These are phyloP conservation scores for Didymella sp. DNA, from an alignment of 2,329 filamentous ascomycete species.

Conservation along the genomic window DNA sequence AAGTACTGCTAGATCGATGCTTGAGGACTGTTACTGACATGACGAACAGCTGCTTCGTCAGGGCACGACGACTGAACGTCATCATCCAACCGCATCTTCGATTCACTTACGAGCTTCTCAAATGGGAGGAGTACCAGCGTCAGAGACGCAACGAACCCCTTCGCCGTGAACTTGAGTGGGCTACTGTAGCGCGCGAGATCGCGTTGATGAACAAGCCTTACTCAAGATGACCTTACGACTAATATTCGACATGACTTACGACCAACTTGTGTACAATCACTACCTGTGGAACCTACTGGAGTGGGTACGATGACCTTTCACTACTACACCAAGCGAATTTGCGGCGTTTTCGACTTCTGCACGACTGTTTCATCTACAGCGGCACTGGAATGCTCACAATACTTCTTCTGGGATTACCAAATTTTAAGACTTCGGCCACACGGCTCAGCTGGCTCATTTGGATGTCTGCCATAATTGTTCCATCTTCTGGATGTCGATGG, in stretches of 20 bases:
- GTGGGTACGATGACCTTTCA: conserved; percentile 11
- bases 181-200: conserved; percentile 85
- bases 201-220: conserved; percentile 97
- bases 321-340: conserved; percentile 12
- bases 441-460: conserved; percentile 26
- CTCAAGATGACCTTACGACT: conserved; percentile 62
- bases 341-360: conserved; percentile 11
- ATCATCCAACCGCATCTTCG: conserved; percentile 97
- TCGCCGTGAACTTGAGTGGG: conserved; percentile 88
- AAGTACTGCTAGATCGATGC: conserved; percentile 39
- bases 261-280: conserved; percentile 33
- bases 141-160: conserved; percentile 61
- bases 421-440: conserved; percentile 26
- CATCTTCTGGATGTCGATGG: conserved; percentile 13
- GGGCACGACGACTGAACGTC: conserved; percentile 89
- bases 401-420: conserved; percentile 13
- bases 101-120: conserved; percentile 90
- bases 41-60: conserved; percentile 76
- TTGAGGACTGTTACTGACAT: conserved; percentile 16
- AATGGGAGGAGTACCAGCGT: conserved; percentile 87
- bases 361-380: conserved; percentile 2
- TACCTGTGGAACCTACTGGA: conserved; percentile 16
- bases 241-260: conserved; percentile 29
- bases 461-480: conserved; percentile 16
- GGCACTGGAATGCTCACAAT: conserved; percentile 6